Conservation (phyloP, 805 yeast genomes). For the Torulaspora indica region DNA sequence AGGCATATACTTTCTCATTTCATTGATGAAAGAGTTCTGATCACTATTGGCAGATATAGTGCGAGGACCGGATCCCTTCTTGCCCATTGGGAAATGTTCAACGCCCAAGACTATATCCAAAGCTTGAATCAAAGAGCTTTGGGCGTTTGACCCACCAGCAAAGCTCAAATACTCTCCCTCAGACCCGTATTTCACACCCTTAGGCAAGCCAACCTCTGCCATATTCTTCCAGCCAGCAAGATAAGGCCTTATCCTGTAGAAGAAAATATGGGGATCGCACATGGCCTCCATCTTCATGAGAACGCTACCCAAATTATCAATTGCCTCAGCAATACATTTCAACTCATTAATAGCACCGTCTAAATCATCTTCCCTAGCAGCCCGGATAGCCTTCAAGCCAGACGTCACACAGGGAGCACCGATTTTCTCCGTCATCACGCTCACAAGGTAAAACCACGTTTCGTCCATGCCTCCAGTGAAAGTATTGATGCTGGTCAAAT, state of each 20-base stretch:
- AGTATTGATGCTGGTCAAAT: slow-evolving; percentile 73
- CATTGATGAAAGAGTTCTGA: slow-evolving; percentile 57
- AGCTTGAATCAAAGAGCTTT: slow-evolving; percentile 82
- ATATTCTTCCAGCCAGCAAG: slow-evolving; percentile 93
- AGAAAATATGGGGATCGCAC: slow-evolving; percentile 92
- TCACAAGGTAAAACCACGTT: slow-evolving; percentile 87
- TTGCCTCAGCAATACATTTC: slow-evolving; percentile 64
- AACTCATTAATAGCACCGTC: slow-evolving; percentile 43
- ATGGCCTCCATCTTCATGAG: slow-evolving; percentile 82
- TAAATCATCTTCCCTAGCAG: slow-evolving; percentile 47
- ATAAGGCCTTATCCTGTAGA: slow-evolving; percentile 79
- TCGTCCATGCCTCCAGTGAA: slow-evolving; percentile 90
- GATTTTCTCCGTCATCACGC: slow-evolving; percentile 76
- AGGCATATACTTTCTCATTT: slow-evolving; percentile 91
- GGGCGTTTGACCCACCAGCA: slow-evolving; percentile 94
- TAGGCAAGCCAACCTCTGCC: slow-evolving; percentile 75
- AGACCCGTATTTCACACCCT: slow-evolving; percentile 75
- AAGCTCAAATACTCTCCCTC: slow-evolving; percentile 51
- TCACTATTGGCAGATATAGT: slow-evolving; percentile 32
- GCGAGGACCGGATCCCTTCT: slow-evolving; percentile 36
- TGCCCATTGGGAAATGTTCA: slow-evolving; percentile 75
- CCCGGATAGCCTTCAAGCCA: slow-evolving; percentile 63
- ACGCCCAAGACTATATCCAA: slow-evolving; percentile 73
- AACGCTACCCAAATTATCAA: slow-evolving; percentile 68
- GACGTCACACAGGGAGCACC: slow-evolving; percentile 67